Conservation (phyloP, 345 rosid genomes). For the Kernera saxatilis region DNA sequence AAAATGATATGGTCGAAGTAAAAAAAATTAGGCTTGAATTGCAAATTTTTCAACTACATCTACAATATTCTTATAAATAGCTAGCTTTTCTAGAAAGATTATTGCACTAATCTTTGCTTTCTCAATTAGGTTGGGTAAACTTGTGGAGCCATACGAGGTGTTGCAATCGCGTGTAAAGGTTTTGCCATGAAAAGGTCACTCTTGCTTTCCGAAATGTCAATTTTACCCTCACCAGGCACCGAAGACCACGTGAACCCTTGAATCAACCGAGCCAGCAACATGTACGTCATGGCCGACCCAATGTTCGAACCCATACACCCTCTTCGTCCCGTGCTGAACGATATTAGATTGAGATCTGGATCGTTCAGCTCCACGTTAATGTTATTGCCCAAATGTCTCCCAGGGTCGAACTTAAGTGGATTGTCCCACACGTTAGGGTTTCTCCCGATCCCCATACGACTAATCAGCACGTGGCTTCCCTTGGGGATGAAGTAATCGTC, state of each 20-base stretch:
- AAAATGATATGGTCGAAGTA: no score
- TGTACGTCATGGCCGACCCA: conserved; percentile 41
- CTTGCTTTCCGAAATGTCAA: conserved; percentile 22
- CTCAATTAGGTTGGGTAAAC: conserved; percentile 12
- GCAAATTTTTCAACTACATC: background rate
- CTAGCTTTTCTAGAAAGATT: background rate
- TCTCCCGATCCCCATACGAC: conserved; percentile 41
- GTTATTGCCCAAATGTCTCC: conserved; percentile 33
- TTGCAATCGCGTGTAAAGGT: conserved; percentile 32
- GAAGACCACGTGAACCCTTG: conserved; percentile 43
- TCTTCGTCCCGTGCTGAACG: conserved; percentile 48
- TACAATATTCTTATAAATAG: background rate
- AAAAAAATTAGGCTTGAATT: no score
- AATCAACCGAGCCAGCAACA: conserved; percentile 49
- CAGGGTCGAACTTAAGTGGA: conserved; percentile 43
- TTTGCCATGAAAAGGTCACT: conserved; percentile 14
- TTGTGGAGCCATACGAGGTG: conserved; percentile 34
- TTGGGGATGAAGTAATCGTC: conserved; percentile 49
- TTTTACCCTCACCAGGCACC: background rate
- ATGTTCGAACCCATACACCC: conserved; percentile 42
- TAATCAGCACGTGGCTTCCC: conserved; percentile 41
- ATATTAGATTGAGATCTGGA: conserved; percentile 30
- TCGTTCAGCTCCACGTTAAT: conserved; percentile 25
- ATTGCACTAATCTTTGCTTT: background rate
- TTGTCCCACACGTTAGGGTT: conserved; percentile 47